Base-by-base conservation (phyloP, 2,329 filamentous ascomycete genomes). In the Grosmannia huntii region DNA sequence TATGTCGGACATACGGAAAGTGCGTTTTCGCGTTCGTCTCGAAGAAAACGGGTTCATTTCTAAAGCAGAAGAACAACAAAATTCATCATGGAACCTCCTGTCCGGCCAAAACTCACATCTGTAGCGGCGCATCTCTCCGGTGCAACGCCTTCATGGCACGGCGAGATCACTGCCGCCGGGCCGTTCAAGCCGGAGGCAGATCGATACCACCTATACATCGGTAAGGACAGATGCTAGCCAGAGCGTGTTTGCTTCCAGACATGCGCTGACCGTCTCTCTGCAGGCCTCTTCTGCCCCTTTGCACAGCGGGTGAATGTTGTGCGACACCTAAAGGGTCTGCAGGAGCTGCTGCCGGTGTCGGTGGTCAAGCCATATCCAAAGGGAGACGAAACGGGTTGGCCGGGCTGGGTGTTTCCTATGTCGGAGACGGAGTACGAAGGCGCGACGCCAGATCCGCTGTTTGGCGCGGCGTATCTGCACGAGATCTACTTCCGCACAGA, bases 351-450 rank as follows among this genome's bases (percentile, higher is more conserved):
- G 50, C 72, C 76, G 6, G 64, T 83, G 23, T 82, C 79, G 1
- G 72, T 85, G 4, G 82, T 86, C 1, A 80, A 79, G 62, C 78
- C 84, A 0, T 87, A 86, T 61, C 84, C 84, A 0, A 87, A 87
- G 66, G 83, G 82, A 55, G 76, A 84, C 62, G 74, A 78, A 21
- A 76, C 78, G 9, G 83, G 83, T 38, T 85, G 81, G 79, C 80
- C 80, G 0, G 83, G 81, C 16, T 84, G 81, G 81, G 72, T 74
- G 33, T 86, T 87, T 63, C 77, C 81, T 0, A 68, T 69, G 3
- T 71, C 72, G 0, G 67, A 77, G 57, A 70, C 76, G 53, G 73
- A 78, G 62, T 86, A 85, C 64, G 77, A 76, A 21, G 78, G 74
- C 19, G 77, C 84, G 6, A 85, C 82, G 0, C 73, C 77, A 3